Conservation (phyloP, 192 early-diverging fungal species). For the Phlyctochytrium arcticum region DNA sequence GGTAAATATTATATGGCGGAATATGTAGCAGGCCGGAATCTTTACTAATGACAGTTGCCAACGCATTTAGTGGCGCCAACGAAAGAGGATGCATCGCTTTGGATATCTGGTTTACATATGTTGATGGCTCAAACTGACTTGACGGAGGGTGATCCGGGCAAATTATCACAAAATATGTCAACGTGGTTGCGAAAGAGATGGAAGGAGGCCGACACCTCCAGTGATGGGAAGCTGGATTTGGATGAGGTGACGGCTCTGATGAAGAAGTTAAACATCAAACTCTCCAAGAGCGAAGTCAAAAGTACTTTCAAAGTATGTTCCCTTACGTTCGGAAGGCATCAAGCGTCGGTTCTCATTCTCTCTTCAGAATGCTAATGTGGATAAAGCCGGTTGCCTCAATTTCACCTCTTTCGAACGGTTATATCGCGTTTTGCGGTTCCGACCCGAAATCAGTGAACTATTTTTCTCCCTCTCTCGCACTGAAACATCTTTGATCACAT, state of each 20-base stretch:
- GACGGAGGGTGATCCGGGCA: conserved; percentile 16
- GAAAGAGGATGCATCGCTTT: conserved; percentile 31
- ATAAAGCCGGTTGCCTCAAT: conserved; percentile 42
- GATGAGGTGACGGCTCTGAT: conserved; percentile 46
- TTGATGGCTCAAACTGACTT: conserved; percentile 38
- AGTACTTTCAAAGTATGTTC: conserved; percentile 48
- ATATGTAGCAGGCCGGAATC: no score
- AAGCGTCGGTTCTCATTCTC: conserved; percentile 8
- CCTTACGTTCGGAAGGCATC: background rate
- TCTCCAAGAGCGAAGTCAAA: conserved; percentile 60
- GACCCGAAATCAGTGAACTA: conserved; percentile 56
- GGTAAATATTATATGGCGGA: conserved; percentile 14
- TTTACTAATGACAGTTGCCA: background rate
- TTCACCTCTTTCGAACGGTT: conserved; percentile 60
- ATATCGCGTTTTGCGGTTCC: conserved; percentile 55
- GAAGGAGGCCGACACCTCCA: conserved; percentile 34
- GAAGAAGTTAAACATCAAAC: conserved; percentile 57
- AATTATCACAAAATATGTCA: conserved; percentile 3
- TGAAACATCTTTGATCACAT: conserved; percentile 34
- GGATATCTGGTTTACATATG: conserved; percentile 51
- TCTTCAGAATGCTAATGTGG: conserved; percentile 46
- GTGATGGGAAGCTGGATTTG: conserved; percentile 32
- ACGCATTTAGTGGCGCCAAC: conserved; percentile 36
- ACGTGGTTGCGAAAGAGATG: conserved; percentile 44
- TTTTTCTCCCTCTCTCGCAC: conserved; percentile 42